A percentile compares a stretch with the other conserved stretches of the same genome.
phyloP scores from a whole-genome alignment of 176 grass and related monocot species.

The Rhynchospora breviuscula region DNA sequence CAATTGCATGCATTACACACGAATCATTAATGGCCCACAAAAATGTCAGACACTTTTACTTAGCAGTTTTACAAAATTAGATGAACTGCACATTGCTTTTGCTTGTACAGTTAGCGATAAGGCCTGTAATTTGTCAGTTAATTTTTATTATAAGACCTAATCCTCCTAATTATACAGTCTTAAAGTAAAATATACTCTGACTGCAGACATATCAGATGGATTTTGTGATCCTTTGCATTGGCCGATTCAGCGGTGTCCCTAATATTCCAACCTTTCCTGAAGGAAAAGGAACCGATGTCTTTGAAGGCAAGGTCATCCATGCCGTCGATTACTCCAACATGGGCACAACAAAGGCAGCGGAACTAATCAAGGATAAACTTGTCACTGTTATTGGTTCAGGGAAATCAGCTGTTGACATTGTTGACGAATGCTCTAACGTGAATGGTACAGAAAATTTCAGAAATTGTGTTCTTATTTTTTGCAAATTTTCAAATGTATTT shows the following conservation, averaged over 20 bases:
- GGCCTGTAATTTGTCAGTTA: too few relatives aligned
- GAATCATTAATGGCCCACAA: too few relatives aligned
- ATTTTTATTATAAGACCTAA: too few relatives aligned
- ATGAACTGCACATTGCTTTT: too few relatives aligned
- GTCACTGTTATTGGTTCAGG: conserved; percentile 31
- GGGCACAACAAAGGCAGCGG: background rate
- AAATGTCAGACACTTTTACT: too few relatives aligned
- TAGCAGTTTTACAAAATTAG: too few relatives aligned
- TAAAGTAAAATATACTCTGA: background rate
- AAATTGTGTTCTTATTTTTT: background rate
- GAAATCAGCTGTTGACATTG: conserved; percentile 44
- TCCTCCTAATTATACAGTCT: background rate
- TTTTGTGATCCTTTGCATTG: conserved; percentile 71
- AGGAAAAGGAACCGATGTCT: conserved; percentile 39
- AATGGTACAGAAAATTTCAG: conserved; percentile 27
- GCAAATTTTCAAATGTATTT: background rate
- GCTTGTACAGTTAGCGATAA: too few relatives aligned
- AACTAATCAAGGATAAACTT: conserved; percentile 24
- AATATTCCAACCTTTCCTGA: conserved; percentile 51
- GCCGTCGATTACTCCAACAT: conserved; percentile 46
- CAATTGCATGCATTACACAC: too few relatives aligned
- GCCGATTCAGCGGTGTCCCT: conserved; percentile 63
- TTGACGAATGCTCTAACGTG: conserved; percentile 17
- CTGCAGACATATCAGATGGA: conserved; percentile 44
- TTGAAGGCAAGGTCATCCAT: conserved; percentile 51